Evolutionary conservation across 2,329 filamentous ascomycete genomes (phyloP).

Genomic region (Huntiella omanensis): DNA sequence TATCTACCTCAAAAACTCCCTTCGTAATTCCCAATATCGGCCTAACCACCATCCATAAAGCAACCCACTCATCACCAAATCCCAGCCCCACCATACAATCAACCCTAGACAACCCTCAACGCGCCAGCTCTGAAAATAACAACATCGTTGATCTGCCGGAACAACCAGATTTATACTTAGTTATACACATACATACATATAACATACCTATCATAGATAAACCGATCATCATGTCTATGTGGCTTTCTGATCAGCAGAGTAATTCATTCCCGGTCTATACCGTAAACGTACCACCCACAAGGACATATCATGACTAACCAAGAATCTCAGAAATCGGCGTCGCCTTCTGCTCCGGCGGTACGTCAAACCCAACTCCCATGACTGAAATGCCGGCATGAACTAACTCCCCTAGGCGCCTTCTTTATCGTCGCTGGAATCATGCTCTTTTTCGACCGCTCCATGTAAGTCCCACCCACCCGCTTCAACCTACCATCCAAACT

Average conservation of each 20-base stretch:
- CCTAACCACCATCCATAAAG: too few relatives aligned
- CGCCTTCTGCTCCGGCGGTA: conserved; percentile 94
- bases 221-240: conserved; percentile 65
- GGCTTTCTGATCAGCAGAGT: conserved; percentile 94
- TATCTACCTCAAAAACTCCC: too few relatives aligned
- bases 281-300: neutral
- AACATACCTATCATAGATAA: neutral
- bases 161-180: neutral
- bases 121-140: too few relatives aligned
- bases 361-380: conserved; percentile 17
- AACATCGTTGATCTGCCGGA: neutral
- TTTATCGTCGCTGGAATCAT: conserved; percentile 89
- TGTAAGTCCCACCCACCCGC: conserved; percentile 35
- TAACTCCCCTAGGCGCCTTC: conserved; percentile 49
- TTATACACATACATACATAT: neutral
- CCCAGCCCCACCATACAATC: too few relatives aligned
- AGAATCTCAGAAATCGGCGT: conserved; percentile 68
- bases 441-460: conserved; percentile 93
- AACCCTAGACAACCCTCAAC: too few relatives aligned
- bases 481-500: conserved; percentile 2
- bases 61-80: too few relatives aligned
- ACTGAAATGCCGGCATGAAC: neutral
- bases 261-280: conserved; percentile 14
- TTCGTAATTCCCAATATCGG: too few relatives aligned
- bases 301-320: conserved; percentile 14